These are phyloP conservation scores for Sanghuangporus baumii DNA, from an alignment of 1,284 basidiomycete species.

Conservation along the genomic window DNA sequence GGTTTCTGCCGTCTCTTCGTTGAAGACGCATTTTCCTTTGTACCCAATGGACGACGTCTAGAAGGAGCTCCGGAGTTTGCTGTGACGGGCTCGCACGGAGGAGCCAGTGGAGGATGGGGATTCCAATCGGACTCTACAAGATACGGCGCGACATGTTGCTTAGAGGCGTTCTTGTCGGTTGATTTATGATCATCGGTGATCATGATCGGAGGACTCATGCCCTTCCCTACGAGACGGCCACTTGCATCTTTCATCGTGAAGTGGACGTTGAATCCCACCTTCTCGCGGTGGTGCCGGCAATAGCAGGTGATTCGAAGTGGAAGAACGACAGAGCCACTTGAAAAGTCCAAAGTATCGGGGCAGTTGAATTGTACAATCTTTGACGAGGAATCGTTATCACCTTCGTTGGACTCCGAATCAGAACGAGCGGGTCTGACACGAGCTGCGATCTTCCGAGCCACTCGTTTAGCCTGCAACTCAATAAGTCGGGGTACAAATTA, in stretches of 20 bases:
- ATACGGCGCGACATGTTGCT: constrained; percentile 21
- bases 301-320: constrained; percentile 98
- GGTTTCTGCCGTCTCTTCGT: constrained; percentile 49
- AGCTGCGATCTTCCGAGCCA: constrained; percentile 79
- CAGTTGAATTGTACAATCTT: constrained; percentile 97
- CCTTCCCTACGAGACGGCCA: constrained; percentile 80
- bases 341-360: constrained; percentile 86
- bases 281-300: constrained; percentile 97
- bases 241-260: constrained; percentile 82
- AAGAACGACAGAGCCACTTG: constrained; percentile 80
- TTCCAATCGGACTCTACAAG: constrained; percentile 22
- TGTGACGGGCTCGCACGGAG: constrained; percentile 36
- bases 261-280: constrained; percentile 91
- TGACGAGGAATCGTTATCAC: constrained; percentile 64
- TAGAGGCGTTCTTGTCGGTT: constrained; percentile 34
- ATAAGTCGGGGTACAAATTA: constrained; percentile 15
- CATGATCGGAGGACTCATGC: constrained; percentile 90
- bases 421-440: constrained; percentile 71
- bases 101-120: constrained; percentile 18
- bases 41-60: constrained; percentile 37
- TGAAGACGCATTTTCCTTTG: constrained; percentile 21
- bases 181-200: constrained; percentile 99
- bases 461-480: constrained; percentile 67
- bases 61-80: constrained; percentile 32
- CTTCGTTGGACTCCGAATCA: constrained; percentile 60